These are phyloP conservation scores for Aspergillus chevalieri DNA, from an alignment of 2,329 filamentous ascomycete species.

Conservation along the genomic window DNA sequence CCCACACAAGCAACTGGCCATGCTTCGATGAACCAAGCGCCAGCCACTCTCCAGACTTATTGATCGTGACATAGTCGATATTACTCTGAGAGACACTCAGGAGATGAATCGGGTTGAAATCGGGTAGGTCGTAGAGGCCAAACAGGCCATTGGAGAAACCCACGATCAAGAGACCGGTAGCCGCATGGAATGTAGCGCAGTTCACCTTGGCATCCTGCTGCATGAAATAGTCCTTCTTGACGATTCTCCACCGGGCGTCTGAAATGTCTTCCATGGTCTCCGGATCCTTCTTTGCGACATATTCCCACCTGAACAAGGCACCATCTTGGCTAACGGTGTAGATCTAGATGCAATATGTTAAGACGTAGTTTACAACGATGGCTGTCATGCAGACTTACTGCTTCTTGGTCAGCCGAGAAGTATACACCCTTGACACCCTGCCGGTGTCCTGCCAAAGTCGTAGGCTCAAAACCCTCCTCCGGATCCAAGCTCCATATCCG, in stretches of 20 bases:
- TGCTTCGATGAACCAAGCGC: slow-evolving; percentile 94
- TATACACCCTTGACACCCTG: slow-evolving; percentile 91
- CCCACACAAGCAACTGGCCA: slow-evolving; percentile 96
- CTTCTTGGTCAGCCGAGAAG: slow-evolving; percentile 92
- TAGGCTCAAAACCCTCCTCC: slow-evolving; percentile 83
- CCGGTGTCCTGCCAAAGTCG: slow-evolving; percentile 82
- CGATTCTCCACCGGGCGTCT: slow-evolving; percentile 81
- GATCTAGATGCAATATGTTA: slow-evolving; percentile 45
- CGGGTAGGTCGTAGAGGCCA: slow-evolving; percentile 88
- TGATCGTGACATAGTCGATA: slow-evolving; percentile 91
- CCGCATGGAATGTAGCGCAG: slow-evolving; percentile 82
- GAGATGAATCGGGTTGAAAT: slow-evolving; percentile 92
- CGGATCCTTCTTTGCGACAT: slow-evolving; percentile 57
- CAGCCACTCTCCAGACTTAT: slow-evolving; percentile 91
- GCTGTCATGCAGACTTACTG: slow-evolving; percentile 35
- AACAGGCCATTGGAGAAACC: slow-evolving; percentile 95
- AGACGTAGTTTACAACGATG: slow-evolving; percentile 4
- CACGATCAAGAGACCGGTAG: slow-evolving; percentile 86
- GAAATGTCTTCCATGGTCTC: slow-evolving; percentile 57
- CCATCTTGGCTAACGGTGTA: slow-evolving; percentile 97
- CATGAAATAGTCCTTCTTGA: slow-evolving; percentile 88
- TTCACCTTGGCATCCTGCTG: slow-evolving; percentile 80
- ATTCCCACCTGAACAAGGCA: slow-evolving; percentile 92
- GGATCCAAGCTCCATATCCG: slow-evolving; percentile 90
- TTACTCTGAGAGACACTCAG: slow-evolving; percentile 89